A percentile compares a stretch with the other conserved stretches of the same genome.
Conservation (phyloP, 1,284 basidiomycete species). For the Leccinum subspadiceum region DNA sequence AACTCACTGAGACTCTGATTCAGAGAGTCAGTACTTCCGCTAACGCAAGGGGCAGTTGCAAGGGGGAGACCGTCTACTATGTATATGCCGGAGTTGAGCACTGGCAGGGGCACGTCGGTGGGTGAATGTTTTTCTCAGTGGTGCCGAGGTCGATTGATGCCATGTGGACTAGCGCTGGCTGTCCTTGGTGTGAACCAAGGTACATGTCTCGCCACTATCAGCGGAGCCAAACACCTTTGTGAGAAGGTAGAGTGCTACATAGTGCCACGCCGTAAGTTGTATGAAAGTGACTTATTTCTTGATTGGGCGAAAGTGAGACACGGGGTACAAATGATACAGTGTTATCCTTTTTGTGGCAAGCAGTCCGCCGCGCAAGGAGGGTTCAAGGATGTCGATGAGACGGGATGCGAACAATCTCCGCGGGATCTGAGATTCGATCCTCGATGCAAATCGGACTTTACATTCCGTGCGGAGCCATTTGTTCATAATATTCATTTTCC, state of each 20-base stretch:
- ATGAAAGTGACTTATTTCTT: not conserved
- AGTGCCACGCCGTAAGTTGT: not conserved
- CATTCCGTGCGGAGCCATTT: conserved; percentile 9
- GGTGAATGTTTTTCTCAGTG: not conserved
- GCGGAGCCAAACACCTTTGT: not conserved
- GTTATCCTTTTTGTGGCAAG: conserved; percentile 3
- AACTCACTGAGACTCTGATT: not conserved
- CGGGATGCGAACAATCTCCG: conserved; percentile 25
- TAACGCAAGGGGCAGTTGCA: not conserved
- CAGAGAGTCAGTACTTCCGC: not conserved
- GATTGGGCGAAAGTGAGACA: not conserved
- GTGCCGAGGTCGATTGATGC: not conserved
- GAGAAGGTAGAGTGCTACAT: not conserved
- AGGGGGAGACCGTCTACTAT: not conserved
- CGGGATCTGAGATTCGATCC: conserved; percentile 31
- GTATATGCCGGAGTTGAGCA: not conserved
- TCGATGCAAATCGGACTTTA: conserved; percentile 22
- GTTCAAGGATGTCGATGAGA: not conserved
- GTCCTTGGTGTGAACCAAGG: not conserved
- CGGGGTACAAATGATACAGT: conserved; percentile 8
- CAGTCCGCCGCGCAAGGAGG: conserved; percentile 17
- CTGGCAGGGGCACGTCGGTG: not conserved
- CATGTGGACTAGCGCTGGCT: not conserved
- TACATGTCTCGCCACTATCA: not conserved
- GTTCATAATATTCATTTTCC: conserved; percentile 3